Evolutionary conservation across 176 grass and related monocot genomes (phyloP).

Genomic region (Eleusine coracana): DNA sequence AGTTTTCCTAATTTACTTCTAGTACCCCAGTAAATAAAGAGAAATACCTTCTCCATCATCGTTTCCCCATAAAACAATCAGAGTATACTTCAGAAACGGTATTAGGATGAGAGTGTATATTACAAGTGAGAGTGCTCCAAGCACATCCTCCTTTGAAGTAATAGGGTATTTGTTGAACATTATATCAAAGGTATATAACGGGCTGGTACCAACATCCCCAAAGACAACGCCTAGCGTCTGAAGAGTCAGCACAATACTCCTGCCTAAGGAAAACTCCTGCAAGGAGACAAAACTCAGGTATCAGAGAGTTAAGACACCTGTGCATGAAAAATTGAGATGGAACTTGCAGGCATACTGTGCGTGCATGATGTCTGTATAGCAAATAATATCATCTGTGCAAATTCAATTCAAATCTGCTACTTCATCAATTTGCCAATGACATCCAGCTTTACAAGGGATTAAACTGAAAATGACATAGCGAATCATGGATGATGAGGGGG

Average conservation of each 20-base stretch:
- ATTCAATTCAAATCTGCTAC: slow-evolving; percentile 14
- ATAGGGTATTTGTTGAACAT: slow-evolving; percentile 98
- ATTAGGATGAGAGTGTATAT: slow-evolving; percentile 96
- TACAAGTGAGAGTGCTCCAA: slow-evolving; percentile 96
- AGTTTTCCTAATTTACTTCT: slow-evolving; percentile 14
- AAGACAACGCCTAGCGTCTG: slow-evolving; percentile 97
- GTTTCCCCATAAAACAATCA: slow-evolving; percentile 92
- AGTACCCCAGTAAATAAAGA: slow-evolving; percentile 26
- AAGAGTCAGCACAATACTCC: slow-evolving; percentile 81
- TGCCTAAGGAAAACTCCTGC: slow-evolving; percentile 78
- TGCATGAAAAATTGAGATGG: slow-evolving; percentile 18
- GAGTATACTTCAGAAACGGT: slow-evolving; percentile 88
- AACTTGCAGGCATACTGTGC: slow-evolving; percentile 10
- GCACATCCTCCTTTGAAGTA: slow-evolving; percentile 84
- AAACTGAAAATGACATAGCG: not conserved
- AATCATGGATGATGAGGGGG: not conserved
- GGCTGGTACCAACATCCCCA: slow-evolving; percentile 97
- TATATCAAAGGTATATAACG: slow-evolving; percentile 97
- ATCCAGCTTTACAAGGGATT: not conserved
- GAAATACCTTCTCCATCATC: slow-evolving; percentile 95
- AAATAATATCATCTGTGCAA: slow-evolving; percentile 8
- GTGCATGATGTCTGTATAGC: slow-evolving; percentile 5
- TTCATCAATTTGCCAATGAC: not conserved
- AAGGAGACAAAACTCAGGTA: slow-evolving; percentile 44
- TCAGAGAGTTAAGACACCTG: slow-evolving; percentile 28